A percentile compares a stretch with the other conserved stretches of the same genome.
phyloP scores from a whole-genome alignment of 1,139 yeast species.

The Yamadazyma atlantica region DNA sequence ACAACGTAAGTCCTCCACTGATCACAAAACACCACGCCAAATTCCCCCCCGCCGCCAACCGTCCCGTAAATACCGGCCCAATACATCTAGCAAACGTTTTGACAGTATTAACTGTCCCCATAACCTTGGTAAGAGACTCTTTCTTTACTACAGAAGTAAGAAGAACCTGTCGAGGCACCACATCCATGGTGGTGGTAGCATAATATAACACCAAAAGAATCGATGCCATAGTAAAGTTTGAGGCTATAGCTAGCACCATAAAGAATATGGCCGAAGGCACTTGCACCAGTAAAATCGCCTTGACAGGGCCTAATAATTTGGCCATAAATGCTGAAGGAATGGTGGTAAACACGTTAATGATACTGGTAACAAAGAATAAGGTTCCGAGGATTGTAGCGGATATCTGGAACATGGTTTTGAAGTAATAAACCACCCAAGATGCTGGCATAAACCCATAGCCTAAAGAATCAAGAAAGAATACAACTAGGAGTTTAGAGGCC shows the following conservation, averaged over 20 bases:
- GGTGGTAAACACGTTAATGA: slow-evolving; percentile 41
- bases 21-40: slow-evolving; percentile 62
- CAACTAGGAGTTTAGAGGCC: slow-evolving; percentile 42
- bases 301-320: slow-evolving; percentile 70
- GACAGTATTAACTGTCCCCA: slow-evolving; percentile 84
- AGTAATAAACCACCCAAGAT: slow-evolving; percentile 85
- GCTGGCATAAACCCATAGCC: slow-evolving; percentile 88
- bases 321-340: slow-evolving; percentile 71
- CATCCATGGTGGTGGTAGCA: slow-evolving; percentile 77
- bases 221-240: slow-evolving; percentile 33
- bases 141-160: slow-evolving; percentile 65
- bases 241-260: slow-evolving; percentile 26
- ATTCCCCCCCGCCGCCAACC: slow-evolving; percentile 52
- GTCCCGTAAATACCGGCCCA: slow-evolving; percentile 81
- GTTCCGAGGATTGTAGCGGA: slow-evolving; percentile 47
- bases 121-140: slow-evolving; percentile 66
- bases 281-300: slow-evolving; percentile 74
- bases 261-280: slow-evolving; percentile 73
- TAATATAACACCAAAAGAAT: slow-evolving; percentile 56
- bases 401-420: slow-evolving; percentile 42
- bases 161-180: slow-evolving; percentile 83
- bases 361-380: slow-evolving; percentile 58
- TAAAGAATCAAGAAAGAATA: slow-evolving; percentile 76
- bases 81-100: slow-evolving; percentile 81
- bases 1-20: slow-evolving; percentile 54